Evolutionary conservation across 2,329 filamentous ascomycete genomes (phyloP), one percentile per base, ranked within the genome.

Genomic region (Aureobasidium sp.): DNA sequence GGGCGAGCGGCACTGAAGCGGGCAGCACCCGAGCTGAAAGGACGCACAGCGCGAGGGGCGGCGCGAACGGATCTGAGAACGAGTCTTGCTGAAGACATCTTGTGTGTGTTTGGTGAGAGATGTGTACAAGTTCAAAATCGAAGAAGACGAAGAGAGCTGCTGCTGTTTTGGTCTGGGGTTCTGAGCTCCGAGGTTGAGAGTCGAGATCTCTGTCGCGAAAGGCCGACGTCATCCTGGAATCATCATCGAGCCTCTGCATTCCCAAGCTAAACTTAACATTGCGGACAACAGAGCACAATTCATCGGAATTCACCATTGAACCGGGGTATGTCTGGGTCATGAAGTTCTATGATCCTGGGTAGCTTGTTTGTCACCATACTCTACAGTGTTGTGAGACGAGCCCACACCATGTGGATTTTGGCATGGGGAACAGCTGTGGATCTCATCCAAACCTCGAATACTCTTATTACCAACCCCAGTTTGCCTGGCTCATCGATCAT

Each of bases 51-150:
- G 49, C 71, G 68, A 49, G 74, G 62, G 3, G 74, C 68, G 36
- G 78, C 71, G 63, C 79, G 75, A 63, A 76, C 70, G 25, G 77
- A 75, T 72, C 79, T 78, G 65, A 75, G 66, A 37, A 78, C 69
- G 27, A 79, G 66, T 64, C 79, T 75, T 54, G 76, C 71, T 32
- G 76, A 73, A 58, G 77, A 74, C 81, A 84, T 83, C 49, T 21
- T 55, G 58, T 44, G 32, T 30, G 11, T 29, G 37, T 41, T 7
- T 41, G 36, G 37, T 58, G 57, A 48, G 29, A 9, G 11, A 39
- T 8, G 13, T 29, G 30, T 39, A 30, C 32, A 39, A 48, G 11
- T 32, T 21, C 30, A 37, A 41, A n/a, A 30, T 55, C 16, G 37
- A 47, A 32, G 45, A 48, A 6, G 27, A 48, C 30, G 30, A 58